phyloP scores from a whole-genome alignment of 345 rosid genomes.

The Theobroma cacao region DNA sequence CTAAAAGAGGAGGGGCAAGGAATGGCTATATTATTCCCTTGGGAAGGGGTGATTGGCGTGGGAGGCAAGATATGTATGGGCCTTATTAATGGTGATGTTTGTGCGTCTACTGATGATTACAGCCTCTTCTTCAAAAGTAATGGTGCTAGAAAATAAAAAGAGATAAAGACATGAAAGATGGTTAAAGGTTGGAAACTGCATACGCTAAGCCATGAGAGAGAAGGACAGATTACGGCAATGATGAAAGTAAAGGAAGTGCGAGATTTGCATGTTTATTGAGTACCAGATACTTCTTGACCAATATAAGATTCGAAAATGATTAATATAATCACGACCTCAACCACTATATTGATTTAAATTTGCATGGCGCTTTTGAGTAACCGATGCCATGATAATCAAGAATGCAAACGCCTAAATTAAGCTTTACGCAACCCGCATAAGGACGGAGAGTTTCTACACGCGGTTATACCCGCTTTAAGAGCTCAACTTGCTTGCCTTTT shows the following conservation, averaged over 20 bases:
- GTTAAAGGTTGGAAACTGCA: constrained; percentile 7
- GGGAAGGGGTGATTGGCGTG: constrained; percentile 13
- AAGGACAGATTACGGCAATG: neutral
- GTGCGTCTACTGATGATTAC: neutral
- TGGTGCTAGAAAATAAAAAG: neutral
- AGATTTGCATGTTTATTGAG: constrained; percentile 1
- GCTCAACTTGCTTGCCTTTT: no score
- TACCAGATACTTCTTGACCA: neutral
- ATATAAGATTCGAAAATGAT: neutral
- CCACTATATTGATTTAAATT: neutral
- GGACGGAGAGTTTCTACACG: no score
- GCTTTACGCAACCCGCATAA: no score
- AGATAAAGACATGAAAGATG: neutral
- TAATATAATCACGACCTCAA: neutral
- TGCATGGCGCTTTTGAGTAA: neutral
- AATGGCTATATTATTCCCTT: neutral
- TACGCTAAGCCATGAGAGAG: constrained; percentile 1
- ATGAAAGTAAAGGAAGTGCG: neutral
- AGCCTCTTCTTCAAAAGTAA: neutral
- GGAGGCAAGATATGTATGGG: constrained; percentile 4
- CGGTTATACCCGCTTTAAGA: no score
- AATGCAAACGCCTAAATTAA: no score
- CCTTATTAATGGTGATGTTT: neutral
- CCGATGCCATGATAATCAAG: neutral
- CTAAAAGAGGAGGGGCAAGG: neutral